Base-by-base conservation (phyloP, 441 rosid species). In the Pelargonium fulgidum region DNA sequence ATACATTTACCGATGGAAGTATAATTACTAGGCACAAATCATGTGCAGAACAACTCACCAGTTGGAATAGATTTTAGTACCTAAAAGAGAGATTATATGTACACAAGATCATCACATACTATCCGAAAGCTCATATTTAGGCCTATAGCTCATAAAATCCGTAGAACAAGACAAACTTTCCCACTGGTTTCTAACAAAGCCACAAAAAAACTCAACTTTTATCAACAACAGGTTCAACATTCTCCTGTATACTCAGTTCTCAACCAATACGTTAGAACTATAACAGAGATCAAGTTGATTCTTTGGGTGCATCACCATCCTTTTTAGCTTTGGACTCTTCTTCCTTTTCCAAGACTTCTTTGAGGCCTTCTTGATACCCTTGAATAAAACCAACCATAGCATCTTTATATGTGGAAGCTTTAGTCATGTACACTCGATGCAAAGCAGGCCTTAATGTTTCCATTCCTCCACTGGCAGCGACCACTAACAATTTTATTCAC, bases 401-500 rank as follows among this genome's bases (percentile, higher is more conserved):
- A 76, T 93, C 95, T 85, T 81, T 84, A 62, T 84, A 91, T 0
- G 89, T 83, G 70, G 96, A 89, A 72, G 91, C 96, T 76, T 93
- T 84, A 19, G 92, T 87, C 95, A 88, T 88, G 88, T 86, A 89
- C 62, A 93, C 68, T 68, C 89, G 84, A 72, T 90, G 97, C 80
- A 87, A 86, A 67, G 96, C 93, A 69, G 97, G 93, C 77, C 87
- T 83, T 72, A 91, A 72, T 24, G 96, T 87, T 85, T 88, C 96
- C 90, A 85, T 86, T 33, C 96, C 97, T 68, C 99, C 96, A 81
- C 86, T 87, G 48, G 96, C 91, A 81, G 96, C 99, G 72, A 91
- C 86, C 47, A 84, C 96, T 89, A 67, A 72, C 58, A 77, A 65
- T 62, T 71, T 76, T 69, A 47, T 68, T 78, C 12, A 47, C 71